phyloP scores from a whole-genome alignment of 495 filamentous ascomycete species.

The Hypoxylon lienhwacheense region DNA sequence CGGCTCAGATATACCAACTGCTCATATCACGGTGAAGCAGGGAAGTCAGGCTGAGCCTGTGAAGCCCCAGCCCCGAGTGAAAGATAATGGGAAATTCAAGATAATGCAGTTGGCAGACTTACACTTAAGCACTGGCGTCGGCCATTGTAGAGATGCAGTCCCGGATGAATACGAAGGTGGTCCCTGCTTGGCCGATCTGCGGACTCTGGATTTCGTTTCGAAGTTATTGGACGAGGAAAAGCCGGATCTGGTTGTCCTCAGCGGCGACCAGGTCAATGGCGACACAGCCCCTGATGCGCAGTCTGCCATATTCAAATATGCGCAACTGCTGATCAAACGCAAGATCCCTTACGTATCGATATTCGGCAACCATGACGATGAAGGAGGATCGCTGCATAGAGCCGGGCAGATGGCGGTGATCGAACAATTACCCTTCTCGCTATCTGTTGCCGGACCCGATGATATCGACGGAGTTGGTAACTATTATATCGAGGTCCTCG shows the following conservation, averaged over 20 bases:
- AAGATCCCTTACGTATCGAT: constrained; percentile 92
- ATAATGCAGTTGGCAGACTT: constrained; percentile 93
- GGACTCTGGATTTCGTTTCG: constrained; percentile 87
- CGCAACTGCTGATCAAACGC: constrained; percentile 79
- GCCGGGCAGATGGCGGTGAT: constrained; percentile 79
- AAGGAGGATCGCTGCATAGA: constrained; percentile 81
- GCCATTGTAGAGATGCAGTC: constrained; percentile 78
- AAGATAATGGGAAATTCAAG: constrained; percentile 92
- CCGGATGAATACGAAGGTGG: constrained; percentile 70
- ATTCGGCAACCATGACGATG: constrained; percentile 97
- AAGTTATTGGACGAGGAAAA: constrained; percentile 84
- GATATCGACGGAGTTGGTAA: constrained; percentile 90
- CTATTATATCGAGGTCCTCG: constrained; percentile 89
- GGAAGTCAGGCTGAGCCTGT: constrained; percentile 61
- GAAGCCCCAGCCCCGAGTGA: constrained; percentile 72
- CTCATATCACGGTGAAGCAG: constrained; percentile 74
- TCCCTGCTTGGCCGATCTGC: constrained; percentile 85
- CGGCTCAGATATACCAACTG: constrained; percentile 61
- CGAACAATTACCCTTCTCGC: constrained; percentile 83
- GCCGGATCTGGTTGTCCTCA: constrained; percentile 87
- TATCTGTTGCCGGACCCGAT: constrained; percentile 77
- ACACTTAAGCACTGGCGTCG: constrained; percentile 87
- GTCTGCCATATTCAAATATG: constrained; percentile 89
- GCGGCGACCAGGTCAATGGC: constrained; percentile 93
- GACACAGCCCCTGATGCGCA: constrained; percentile 91